Evolutionary conservation across 208 protist genomes (phyloP).

Genomic region (Leishmania turanica): DNA sequence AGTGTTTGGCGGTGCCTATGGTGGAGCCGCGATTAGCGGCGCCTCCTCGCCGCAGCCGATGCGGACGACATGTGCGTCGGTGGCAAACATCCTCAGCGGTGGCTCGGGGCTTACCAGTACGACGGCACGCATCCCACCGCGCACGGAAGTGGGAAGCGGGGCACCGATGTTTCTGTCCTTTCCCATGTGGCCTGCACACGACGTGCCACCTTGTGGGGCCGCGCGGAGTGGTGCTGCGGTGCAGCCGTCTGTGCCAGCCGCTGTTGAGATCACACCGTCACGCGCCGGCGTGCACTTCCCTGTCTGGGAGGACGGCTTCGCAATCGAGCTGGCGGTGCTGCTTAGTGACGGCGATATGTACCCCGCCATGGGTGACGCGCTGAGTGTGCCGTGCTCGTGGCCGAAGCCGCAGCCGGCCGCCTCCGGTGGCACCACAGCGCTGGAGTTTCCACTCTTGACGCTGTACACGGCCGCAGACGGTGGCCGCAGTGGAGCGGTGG

Average conservation of each 20-base stretch:
- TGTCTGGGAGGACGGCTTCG: constrained; percentile 42
- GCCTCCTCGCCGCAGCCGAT: background rate
- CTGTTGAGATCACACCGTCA: constrained; percentile 22
- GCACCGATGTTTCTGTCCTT: constrained; percentile 32
- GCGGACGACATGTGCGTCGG: background rate
- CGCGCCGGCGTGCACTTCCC: constrained; percentile 25
- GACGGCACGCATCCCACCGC: constrained; percentile 12
- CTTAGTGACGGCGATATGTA: constrained; percentile 34
- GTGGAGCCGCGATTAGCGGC: background rate
- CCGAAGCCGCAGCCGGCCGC: background rate
- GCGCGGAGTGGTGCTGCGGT: background rate
- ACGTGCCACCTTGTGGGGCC: background rate
- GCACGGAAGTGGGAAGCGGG: constrained; percentile 9
- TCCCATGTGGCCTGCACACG: constrained; percentile 30
- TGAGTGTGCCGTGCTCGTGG: constrained; percentile 31
- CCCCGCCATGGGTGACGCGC: constrained; percentile 28
- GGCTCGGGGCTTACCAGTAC: background rate
- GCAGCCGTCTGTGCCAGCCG: constrained; percentile 5
- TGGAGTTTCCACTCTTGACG: constrained; percentile 30
- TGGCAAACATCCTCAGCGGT: constrained; percentile 6
- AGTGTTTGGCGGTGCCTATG: constrained; percentile 15
- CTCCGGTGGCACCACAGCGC: constrained; percentile 10
- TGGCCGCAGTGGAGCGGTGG: background rate
- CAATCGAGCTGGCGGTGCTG: constrained; percentile 33
- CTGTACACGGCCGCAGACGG: constrained; percentile 11